A percentile compares a stretch with the other conserved stretches of the same genome.
These are phyloP conservation scores for Cordyceps sp. DNA, from an alignment of 2,329 filamentous ascomycete genomes.

Conservation along the genomic window DNA sequence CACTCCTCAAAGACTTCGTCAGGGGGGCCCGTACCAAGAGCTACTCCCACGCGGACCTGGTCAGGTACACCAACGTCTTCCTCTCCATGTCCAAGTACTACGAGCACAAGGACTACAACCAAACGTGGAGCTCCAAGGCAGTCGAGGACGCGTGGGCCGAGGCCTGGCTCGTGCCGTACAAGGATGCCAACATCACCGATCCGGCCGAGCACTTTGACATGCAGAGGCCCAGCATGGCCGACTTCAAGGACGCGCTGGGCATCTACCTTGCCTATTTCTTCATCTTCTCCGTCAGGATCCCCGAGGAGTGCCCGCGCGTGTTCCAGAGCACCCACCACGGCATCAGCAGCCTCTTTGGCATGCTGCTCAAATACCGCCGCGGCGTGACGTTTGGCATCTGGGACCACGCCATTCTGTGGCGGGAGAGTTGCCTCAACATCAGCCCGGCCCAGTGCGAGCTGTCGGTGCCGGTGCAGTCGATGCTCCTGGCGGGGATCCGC, in stretches of 20 bases:
- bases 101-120: conserved; percentile 31
- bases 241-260: conserved; percentile 17
- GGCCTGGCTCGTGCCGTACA: conserved; percentile 28
- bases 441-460: conserved; percentile 30
- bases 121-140: conserved; percentile 28
- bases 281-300: conserved; percentile 40
- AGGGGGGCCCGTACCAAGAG: conserved; percentile 28
- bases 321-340: conserved; percentile 49
- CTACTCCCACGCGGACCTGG: conserved; percentile 23
- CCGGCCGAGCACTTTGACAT: conserved; percentile 15
- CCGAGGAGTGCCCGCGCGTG: conserved; percentile 38
- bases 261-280: conserved; percentile 28
- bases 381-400: conserved; percentile 44
- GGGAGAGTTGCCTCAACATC: conserved; percentile 34
- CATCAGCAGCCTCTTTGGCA: conserved; percentile 41
- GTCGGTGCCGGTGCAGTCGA: conserved; percentile 29
- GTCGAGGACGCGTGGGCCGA: conserved; percentile 30
- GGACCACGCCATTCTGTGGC: conserved; percentile 47
- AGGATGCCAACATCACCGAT: conserved; percentile 18
- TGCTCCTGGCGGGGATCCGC: conserved; percentile 27
- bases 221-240: conserved; percentile 16
- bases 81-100: conserved; percentile 34
- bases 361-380: conserved; percentile 43
- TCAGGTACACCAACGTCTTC: conserved; percentile 28
- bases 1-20: conserved; percentile 30